These are phyloP conservation scores for Cerrena zonata DNA, from an alignment of 1,284 basidiomycete genomes.

Conservation along the genomic window DNA sequence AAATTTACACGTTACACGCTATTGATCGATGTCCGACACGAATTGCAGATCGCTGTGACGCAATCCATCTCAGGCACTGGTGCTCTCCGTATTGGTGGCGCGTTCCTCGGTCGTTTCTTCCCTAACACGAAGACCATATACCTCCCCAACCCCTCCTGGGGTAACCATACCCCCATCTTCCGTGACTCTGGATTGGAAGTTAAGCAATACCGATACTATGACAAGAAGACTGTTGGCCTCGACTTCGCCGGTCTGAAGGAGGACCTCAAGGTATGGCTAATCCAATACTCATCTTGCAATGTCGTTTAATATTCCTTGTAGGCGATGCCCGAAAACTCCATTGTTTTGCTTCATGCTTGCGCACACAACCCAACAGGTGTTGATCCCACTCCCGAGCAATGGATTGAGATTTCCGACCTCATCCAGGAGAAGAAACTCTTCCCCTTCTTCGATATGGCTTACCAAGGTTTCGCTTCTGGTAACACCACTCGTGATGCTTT, in stretches of 20 bases:
- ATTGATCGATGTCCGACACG: background rate
- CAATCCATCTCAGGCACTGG: conserved; percentile 98
- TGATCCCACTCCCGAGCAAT: conserved; percentile 91
- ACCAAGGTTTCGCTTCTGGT: conserved; percentile 92
- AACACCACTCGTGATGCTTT: conserved; percentile 86
- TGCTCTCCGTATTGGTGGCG: conserved; percentile 92
- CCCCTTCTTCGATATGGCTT: conserved; percentile 97
- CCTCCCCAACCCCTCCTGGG: conserved; percentile 93
- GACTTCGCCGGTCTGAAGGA: conserved; percentile 90
- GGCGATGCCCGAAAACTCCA: conserved; percentile 72
- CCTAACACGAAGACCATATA: conserved; percentile 87
- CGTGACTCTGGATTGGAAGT: conserved; percentile 92
- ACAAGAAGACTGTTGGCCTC: conserved; percentile 89
- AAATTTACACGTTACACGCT: conserved; percentile 1
- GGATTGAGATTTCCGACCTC: conserved; percentile 86
- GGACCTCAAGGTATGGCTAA: conserved; percentile 66
- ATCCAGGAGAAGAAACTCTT: conserved; percentile 84
- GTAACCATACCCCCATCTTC: conserved; percentile 88
- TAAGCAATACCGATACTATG: conserved; percentile 89
- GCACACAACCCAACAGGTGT: conserved; percentile 98
- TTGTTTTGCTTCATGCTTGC: conserved; percentile 87
- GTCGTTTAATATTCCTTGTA: conserved; percentile 24
- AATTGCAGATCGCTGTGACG: conserved; percentile 74
- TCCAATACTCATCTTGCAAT: conserved; percentile 9
- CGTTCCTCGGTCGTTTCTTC: conserved; percentile 88